phyloP scores from a whole-genome alignment of 2,329 filamentous ascomycete species.

The Celoporthe dispersa region DNA sequence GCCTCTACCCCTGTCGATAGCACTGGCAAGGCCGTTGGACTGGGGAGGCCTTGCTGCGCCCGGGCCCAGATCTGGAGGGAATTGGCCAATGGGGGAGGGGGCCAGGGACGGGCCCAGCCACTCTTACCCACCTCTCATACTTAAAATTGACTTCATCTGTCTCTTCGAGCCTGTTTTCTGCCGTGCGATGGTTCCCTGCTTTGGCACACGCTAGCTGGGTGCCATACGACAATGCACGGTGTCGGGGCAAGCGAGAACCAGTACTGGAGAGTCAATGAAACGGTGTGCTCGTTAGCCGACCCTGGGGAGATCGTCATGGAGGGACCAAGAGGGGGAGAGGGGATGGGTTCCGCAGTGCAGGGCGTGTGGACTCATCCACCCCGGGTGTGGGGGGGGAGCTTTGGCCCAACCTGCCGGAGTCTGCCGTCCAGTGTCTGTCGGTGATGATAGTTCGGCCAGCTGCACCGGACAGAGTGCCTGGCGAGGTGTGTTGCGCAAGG shows the following conservation, averaged over 20 bases:
- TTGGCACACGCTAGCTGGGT: slow-evolving; percentile 19
- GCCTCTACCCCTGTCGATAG: slow-evolving; percentile 15
- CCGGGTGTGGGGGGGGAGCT: not conserved
- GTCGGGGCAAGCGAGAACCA: slow-evolving; percentile 1
- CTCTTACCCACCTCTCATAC: slow-evolving; percentile 14
- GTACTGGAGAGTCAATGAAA: slow-evolving; percentile 6
- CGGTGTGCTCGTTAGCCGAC: slow-evolving; percentile 9
- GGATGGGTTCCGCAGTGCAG: not conserved
- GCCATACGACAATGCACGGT: slow-evolving; percentile 10
- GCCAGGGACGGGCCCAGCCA: slow-evolving; percentile 24
- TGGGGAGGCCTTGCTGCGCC: slow-evolving; percentile 15
- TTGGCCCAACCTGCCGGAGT: not conserved
- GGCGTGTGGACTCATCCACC: not conserved
- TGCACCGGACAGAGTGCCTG: slow-evolving; percentile 12
- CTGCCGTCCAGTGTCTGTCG: not conserved
- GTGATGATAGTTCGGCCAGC: not conserved
- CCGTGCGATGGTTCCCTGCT: slow-evolving; percentile 23
- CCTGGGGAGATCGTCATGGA: slow-evolving; percentile 7
- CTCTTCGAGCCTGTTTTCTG: slow-evolving; percentile 24
- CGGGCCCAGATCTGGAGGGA: slow-evolving; percentile 4
- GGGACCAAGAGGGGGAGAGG: not conserved
- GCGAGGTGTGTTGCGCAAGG: slow-evolving; percentile 10
- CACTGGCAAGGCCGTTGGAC: not conserved
- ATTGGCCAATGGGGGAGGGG: slow-evolving; percentile 27
- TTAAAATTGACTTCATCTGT: slow-evolving; percentile 31